These are phyloP conservation scores for Apophysomyces sp. DNA, from an alignment of 371 early-diverging fungal species.

Conservation along the genomic window DNA sequence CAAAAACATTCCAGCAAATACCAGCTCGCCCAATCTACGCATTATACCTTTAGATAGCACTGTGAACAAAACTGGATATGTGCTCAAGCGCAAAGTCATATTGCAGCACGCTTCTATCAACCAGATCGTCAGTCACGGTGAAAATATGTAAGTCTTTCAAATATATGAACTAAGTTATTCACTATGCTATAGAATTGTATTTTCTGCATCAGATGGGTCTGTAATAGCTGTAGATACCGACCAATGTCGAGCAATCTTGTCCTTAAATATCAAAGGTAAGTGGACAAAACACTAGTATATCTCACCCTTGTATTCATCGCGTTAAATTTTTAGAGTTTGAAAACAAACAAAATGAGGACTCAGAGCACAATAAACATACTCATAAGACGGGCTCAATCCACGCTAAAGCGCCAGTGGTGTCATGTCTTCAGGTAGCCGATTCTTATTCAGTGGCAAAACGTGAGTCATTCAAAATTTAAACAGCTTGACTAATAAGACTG, in stretches of 20 bases:
- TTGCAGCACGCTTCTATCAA: constrained; percentile 5
- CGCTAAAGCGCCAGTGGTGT: neutral
- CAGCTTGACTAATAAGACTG: neutral
- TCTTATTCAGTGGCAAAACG: neutral
- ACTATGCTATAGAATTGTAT: constrained; percentile 15
- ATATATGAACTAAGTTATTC: neutral
- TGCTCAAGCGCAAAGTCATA: neutral
- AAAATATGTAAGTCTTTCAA: constrained; percentile 18
- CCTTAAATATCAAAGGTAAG: constrained; percentile 21
- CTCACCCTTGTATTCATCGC: neutral
- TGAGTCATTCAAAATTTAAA: neutral
- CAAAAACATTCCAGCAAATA: neutral
- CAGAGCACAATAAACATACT: neutral
- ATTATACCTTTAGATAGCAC: neutral
- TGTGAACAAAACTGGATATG: neutral
- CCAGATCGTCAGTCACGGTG: constrained; percentile 16
- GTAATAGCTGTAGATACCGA: constrained; percentile 18
- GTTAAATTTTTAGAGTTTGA: neutral
- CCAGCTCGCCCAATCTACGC: neutral
- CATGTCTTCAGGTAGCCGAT: neutral
- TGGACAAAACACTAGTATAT: too few species aligned
- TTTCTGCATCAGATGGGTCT: constrained; percentile 18
- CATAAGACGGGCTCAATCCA: neutral
- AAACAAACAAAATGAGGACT: neutral
- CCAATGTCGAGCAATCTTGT: constrained; percentile 9